A percentile compares a stretch with the other conserved stretches of the same genome.
Evolutionary conservation across 371 early-diverging fungal species (phyloP).

Genomic region (Rhizopus stolonifer): DNA sequence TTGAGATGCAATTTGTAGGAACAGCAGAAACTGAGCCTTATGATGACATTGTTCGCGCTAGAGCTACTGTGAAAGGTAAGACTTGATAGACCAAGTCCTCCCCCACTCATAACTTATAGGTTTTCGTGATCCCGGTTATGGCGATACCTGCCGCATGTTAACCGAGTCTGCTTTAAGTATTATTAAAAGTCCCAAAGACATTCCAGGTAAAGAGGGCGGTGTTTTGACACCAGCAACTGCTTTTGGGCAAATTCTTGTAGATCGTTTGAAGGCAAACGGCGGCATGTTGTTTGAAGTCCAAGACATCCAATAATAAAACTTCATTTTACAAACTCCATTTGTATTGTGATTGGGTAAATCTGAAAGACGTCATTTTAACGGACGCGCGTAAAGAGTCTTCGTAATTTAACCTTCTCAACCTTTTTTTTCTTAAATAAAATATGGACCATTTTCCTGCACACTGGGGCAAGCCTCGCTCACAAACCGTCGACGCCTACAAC

Average conservation of each 20-base stretch:
- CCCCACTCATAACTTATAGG: slow-evolving; percentile 5
- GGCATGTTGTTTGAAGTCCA: slow-evolving; percentile 62
- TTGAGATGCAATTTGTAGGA: slow-evolving; percentile 51
- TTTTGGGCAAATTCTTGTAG: slow-evolving; percentile 65
- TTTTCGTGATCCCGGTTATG: slow-evolving; percentile 74
- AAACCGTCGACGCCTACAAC: slow-evolving; percentile 59
- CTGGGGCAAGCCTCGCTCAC: slow-evolving; percentile 80
- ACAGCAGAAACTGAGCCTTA: slow-evolving; percentile 42
- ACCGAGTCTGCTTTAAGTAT: slow-evolving; percentile 64
- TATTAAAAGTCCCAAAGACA: slow-evolving; percentile 40
- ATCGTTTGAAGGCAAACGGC: slow-evolving; percentile 51
- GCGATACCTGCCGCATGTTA: slow-evolving; percentile 67
- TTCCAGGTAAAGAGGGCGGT: slow-evolving; percentile 61
- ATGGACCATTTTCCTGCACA: slow-evolving; percentile 83
- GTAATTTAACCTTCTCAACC: background rate
- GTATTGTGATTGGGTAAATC: background rate
- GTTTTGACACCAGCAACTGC: slow-evolving; percentile 73
- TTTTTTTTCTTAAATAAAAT: slow-evolving; percentile 6
- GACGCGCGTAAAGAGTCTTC: slow-evolving; percentile 1
- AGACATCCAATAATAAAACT: slow-evolving; percentile 15
- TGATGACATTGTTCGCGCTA: slow-evolving; percentile 48
- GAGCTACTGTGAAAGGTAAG: slow-evolving; percentile 61
- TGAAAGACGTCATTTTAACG: background rate
- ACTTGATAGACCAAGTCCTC: background rate
- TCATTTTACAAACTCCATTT: background rate